phyloP scores from a whole-genome alignment of 169 alveolate genomes.

The Eimeria acervulina region DNA sequence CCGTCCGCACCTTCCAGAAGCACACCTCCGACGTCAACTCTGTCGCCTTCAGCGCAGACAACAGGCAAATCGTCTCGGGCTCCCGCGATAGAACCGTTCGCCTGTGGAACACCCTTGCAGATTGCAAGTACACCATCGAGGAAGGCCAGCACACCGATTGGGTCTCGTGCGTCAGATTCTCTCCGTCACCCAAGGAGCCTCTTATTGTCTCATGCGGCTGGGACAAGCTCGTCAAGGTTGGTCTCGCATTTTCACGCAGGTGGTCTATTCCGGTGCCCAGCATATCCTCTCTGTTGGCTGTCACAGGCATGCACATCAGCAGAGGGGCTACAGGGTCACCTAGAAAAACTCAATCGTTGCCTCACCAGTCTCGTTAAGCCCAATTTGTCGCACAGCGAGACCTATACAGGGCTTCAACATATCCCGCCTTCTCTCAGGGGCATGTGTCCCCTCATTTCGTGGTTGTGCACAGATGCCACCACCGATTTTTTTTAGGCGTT shows the following conservation, averaged over 20 bases:
- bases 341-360: not conserved
- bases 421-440: not conserved
- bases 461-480: not conserved
- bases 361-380: not conserved
- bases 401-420: not conserved
- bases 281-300: constrained; percentile 58
- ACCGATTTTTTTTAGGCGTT: not conserved
- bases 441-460: not conserved
- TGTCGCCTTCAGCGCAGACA: constrained; percentile 98
- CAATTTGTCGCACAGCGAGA: not conserved
- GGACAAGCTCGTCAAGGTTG: constrained; percentile 97
- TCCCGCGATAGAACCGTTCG: constrained; percentile 98
- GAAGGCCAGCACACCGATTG: constrained; percentile 98
- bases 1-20: constrained; percentile 96
- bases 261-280: constrained; percentile 1
- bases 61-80: constrained; percentile 99
- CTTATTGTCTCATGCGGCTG: constrained; percentile 98
- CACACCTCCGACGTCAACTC: constrained; percentile 97
- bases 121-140: constrained; percentile 97
- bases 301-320: not conserved
- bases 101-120: constrained; percentile 99
- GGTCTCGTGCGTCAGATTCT: constrained; percentile 98
- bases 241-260: not conserved
- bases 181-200: constrained; percentile 97
- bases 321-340: constrained; percentile 50